Percentiles rank a stretch among this genome's conserved stretches.
phyloP scores from a whole-genome alignment of 108 stramenopile genomes.

The Cyclotella cryptica region DNA sequence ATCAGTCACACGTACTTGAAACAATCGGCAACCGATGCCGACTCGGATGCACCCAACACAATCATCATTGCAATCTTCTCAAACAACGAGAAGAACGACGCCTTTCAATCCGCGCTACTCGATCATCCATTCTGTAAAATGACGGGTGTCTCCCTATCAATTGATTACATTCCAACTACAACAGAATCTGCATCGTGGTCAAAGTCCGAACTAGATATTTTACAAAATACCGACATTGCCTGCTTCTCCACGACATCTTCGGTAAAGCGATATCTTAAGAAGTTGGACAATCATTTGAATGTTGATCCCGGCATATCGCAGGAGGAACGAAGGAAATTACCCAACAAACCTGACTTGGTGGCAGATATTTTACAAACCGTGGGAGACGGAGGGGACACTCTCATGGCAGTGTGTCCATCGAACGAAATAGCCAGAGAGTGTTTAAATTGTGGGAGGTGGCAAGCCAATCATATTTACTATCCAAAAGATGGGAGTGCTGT shows the following conservation, averaged over 20 bases:
- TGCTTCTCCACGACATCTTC: slow-evolving; percentile 25
- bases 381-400: background rate
- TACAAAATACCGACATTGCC: slow-evolving; percentile 34
- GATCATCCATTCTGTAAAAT: slow-evolving; percentile 37
- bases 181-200: slow-evolving; percentile 4
- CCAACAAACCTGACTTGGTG: slow-evolving; percentile 36
- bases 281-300: slow-evolving; percentile 25
- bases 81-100: slow-evolving; percentile 5
- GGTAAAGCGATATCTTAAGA: slow-evolving; percentile 22
- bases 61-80: slow-evolving; percentile 29
- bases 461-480: slow-evolving; percentile 50
- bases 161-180: slow-evolving; percentile 9
- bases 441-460: slow-evolving; percentile 51
- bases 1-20: background rate
- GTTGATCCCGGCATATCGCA: slow-evolving; percentile 11
- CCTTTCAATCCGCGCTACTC: slow-evolving; percentile 1
- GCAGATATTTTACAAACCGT: background rate
- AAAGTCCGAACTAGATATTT: background rate
- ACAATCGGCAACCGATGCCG: slow-evolving; percentile 4
- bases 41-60: background rate
- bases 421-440: slow-evolving; percentile 34
- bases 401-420: slow-evolving; percentile 41
- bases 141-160: slow-evolving; percentile 33
- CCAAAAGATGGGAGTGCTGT: slow-evolving; percentile 41
- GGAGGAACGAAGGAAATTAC: slow-evolving; percentile 32